These are phyloP conservation scores for Trichophyton rubrum DNA, from an alignment of 2,329 filamentous ascomycete genomes.

Conservation along the genomic window DNA sequence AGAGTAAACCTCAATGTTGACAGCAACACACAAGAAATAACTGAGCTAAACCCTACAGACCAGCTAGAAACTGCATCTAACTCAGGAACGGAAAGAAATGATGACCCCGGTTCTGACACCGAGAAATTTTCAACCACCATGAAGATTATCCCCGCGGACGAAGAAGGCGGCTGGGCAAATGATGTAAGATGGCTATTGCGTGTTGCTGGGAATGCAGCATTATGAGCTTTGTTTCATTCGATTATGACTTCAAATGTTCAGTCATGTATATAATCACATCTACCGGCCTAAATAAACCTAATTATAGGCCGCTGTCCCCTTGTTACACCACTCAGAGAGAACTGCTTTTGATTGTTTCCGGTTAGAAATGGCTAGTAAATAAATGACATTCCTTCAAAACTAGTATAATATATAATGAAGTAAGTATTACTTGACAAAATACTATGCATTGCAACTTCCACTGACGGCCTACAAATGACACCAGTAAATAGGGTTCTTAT, in stretches of 20 bases:
- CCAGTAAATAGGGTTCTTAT: background rate
- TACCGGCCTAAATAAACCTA: background rate
- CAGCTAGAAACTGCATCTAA: slow-evolving; percentile 14
- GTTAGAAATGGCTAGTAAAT: too few species aligned
- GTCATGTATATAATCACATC: background rate
- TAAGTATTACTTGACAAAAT: too few species aligned
- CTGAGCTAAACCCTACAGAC: background rate
- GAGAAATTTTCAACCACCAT: background rate
- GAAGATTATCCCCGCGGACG: slow-evolving; percentile 23
- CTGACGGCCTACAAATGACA: background rate
- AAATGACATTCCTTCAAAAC: too few species aligned
- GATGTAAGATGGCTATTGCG: slow-evolving; percentile 48
- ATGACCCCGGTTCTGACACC: slow-evolving; percentile 19
- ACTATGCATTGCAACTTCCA: too few species aligned
- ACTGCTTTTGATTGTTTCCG: background rate
- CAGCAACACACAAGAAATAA: background rate
- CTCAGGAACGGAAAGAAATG: slow-evolving; percentile 13
- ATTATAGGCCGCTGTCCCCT: background rate
- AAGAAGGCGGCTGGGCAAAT: slow-evolving; percentile 40
- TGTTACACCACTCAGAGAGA: background rate
- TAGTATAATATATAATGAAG: too few species aligned
- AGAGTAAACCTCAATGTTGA: background rate
- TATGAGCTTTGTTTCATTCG: background rate
- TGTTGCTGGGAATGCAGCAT: slow-evolving; percentile 29
- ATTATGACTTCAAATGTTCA: background rate